Evolutionary conservation across 75 land plant species (phyloP).

Genomic region (Isoetes taiwanensis): DNA sequence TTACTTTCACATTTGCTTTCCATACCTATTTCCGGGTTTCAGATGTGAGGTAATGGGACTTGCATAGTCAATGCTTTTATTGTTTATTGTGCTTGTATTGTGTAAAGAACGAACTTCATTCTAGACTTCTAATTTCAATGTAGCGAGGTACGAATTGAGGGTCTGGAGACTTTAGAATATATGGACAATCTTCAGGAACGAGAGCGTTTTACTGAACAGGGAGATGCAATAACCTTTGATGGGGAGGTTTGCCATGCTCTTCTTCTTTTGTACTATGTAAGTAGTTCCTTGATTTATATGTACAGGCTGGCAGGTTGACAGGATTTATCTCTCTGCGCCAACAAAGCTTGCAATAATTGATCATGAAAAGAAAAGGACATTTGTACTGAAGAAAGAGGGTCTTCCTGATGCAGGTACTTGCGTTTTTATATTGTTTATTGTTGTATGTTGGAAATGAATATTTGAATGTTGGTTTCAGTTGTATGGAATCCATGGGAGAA

Average conservation of each 20-base stretch:
- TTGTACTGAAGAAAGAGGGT: constrained; percentile 56
- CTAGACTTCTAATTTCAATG: background rate
- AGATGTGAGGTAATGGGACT: constrained; percentile 18
- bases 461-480: constrained; percentile 23
- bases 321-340: constrained; percentile 48
- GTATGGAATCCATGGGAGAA: constrained; percentile 98
- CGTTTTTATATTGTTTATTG: background rate
- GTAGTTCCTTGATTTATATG: background rate
- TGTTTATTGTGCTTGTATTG: background rate
- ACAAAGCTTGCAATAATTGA: constrained; percentile 51
- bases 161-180: constrained; percentile 48
- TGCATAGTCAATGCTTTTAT: background rate
- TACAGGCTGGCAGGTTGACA: constrained; percentile 26
- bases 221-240: constrained; percentile 62
- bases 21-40: constrained; percentile 38
- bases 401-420: constrained; percentile 66
- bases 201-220: constrained; percentile 52
- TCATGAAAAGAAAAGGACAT: constrained; percentile 62
- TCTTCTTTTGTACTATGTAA: background rate
- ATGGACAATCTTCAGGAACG: constrained; percentile 37
- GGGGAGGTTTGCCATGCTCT: constrained; percentile 31
- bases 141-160: constrained; percentile 59
- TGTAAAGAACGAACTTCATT: background rate
- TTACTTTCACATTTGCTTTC: constrained; percentile 31
- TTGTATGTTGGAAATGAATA: background rate